phyloP scores from a whole-genome alignment of 2,329 filamentous ascomycete genomes.

The Colletotrichum graminicola region DNA sequence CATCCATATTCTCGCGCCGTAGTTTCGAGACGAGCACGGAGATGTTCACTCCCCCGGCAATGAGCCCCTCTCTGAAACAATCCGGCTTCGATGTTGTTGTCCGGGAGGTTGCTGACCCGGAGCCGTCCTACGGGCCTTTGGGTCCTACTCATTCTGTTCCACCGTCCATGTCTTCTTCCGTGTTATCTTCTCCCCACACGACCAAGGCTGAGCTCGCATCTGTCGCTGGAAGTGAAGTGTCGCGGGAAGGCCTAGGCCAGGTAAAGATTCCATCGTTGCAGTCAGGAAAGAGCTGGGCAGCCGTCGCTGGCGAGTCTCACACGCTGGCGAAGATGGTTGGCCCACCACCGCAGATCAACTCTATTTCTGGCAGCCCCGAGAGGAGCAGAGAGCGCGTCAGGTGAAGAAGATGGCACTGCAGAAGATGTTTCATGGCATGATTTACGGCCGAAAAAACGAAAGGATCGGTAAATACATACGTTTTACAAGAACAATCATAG shows the following conservation, averaged over 20 bases:
- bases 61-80: conserved; percentile 48
- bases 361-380: not conserved
- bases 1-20: conserved; percentile 55
- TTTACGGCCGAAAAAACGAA: no score
- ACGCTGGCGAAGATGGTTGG: conserved; percentile 32
- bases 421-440: not conserved
- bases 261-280: conserved; percentile 48
- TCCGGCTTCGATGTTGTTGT: conserved; percentile 18
- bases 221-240: conserved; percentile 21
- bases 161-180: conserved; percentile 43
- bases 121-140: conserved; percentile 39
- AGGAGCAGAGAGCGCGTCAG: not conserved
- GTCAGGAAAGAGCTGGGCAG: conserved; percentile 56
- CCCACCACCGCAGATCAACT: not conserved
- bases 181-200: conserved; percentile 50
- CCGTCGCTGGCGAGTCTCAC: conserved; percentile 48
- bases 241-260: conserved; percentile 35
- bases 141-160: conserved; percentile 47
- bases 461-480: not conserved
- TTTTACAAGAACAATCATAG: not conserved
- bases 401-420: not conserved
- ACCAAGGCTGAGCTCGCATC: conserved; percentile 35
- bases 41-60: conserved; percentile 48
- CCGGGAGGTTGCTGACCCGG: conserved; percentile 28
- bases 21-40: conserved; percentile 49